Conservation (phyloP, 2,329 filamentous ascomycete genomes). For the Phoma sp. region DNA sequence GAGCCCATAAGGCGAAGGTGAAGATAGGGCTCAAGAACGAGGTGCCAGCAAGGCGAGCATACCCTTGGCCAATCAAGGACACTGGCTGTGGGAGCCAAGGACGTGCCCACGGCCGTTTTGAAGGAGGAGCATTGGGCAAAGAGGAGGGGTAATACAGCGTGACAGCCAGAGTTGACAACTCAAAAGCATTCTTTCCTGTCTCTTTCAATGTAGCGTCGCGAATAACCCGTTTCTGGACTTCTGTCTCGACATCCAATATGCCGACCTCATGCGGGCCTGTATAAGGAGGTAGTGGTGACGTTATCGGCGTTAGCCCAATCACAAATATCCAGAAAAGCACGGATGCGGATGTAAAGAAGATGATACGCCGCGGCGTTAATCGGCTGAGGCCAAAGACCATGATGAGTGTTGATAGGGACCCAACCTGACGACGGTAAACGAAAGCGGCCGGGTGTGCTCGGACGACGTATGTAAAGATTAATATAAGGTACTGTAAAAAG, state of each 20-base stretch:
- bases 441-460: not conserved
- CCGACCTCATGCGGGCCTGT: slow-evolving; percentile 53
- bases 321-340: slow-evolving; percentile 46
- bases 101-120: slow-evolving; percentile 44
- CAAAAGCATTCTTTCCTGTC: slow-evolving; percentile 50
- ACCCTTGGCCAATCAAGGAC: slow-evolving; percentile 52
- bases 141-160: slow-evolving; percentile 55
- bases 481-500: not conserved
- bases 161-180: slow-evolving; percentile 54
- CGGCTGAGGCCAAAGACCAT: slow-evolving; percentile 34
- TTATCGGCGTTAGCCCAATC: slow-evolving; percentile 51
- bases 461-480: not conserved
- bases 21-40: slow-evolving; percentile 49
- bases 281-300: slow-evolving; percentile 50
- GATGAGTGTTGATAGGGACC: not conserved
- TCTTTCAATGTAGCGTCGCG: slow-evolving; percentile 48
- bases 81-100: slow-evolving; percentile 55
- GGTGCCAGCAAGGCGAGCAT: slow-evolving; percentile 51
- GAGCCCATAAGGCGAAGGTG: slow-evolving; percentile 50
- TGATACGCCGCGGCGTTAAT: slow-evolving; percentile 31
- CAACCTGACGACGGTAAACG: not conserved
- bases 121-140: slow-evolving; percentile 24
- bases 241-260: slow-evolving; percentile 53
- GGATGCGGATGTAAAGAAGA: slow-evolving; percentile 37
- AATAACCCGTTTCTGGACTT: slow-evolving; percentile 43